Base-by-base conservation (phyloP, 179 eudicot genomes). In the Drosera spatulata region DNA sequence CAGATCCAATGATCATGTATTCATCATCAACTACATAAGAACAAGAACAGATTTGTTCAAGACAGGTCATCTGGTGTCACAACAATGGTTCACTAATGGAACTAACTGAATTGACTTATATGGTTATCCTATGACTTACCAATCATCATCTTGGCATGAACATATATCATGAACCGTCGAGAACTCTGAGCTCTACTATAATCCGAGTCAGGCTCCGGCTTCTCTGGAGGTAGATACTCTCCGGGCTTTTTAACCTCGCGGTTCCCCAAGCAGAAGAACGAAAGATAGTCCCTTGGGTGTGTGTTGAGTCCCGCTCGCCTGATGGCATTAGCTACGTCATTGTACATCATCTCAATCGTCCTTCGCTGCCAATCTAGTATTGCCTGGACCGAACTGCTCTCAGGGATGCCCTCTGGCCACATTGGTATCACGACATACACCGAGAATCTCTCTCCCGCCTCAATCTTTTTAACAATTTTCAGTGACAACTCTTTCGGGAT, bases 81-180 rank as follows among this genome's bases (percentile, higher is more conserved):
- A 6, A 6, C 49, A 45, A 6, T 45, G 49, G 7, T 6, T 6
- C 7, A 45, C 7, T 6, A 6, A 45, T 45, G 2, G 10, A 45
- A 10, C 49, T 6, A 6, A 45, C 49, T 6, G 7, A 6, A 10
- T 45, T 45, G 49, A 6, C 10, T 45, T 45, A 45, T 45, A 45
- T 45, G 10, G 10, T 45, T 45, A 10, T 45, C 10, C 8, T 6
- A 45, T 45, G 3, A 50, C 64, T 39, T 66, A 86, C 95, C 95
- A 45, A 87, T 87, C 95, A 87, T 85, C 83, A 79, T 87, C 72
- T 87, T 87, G 1, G 95, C 75, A 61, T 87, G 95, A 67, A 87
- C 95, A 56, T 87, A 84, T 43, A 87, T 87, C 95, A 87, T 87
- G 80, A 85, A 85, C 13, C 96, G 81, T 7, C 96, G 71, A 9